A percentile compares a stretch with the other conserved stretches of the same genome.
Evolutionary conservation across 2,329 filamentous ascomycete species (phyloP).

Genomic region (Pyrenophora tritici-repentis): DNA sequence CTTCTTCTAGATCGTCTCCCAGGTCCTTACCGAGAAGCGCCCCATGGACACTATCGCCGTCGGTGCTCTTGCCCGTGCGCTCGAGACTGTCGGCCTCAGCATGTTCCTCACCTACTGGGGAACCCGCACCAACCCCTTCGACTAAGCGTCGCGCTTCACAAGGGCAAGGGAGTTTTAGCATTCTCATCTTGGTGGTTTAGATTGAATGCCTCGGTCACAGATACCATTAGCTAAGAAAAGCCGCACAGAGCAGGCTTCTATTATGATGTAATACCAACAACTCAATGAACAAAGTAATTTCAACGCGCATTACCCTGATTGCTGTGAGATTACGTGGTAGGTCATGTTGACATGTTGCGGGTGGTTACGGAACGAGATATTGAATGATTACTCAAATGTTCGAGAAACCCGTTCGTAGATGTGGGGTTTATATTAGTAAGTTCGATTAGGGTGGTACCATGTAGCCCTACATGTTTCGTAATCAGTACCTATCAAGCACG

Average conservation of each 20-base stretch:
- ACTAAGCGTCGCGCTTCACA: conserved; percentile 57
- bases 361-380: no score
- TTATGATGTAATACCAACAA: no score
- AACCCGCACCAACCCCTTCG: conserved; percentile 89
- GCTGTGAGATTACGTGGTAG: background rate
- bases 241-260: no score
- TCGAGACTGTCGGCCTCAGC: conserved; percentile 91
- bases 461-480: no score
- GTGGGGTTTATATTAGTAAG: no score
- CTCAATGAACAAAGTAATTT: background rate
- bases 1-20: conserved; percentile 72
- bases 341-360: no score
- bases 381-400: no score
- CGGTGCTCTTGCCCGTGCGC: conserved; percentile 78
- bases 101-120: conserved; percentile 98
- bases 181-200: conserved; percentile 33
- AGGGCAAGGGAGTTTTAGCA: conserved; percentile 27
- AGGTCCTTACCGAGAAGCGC: conserved; percentile 89
- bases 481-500: no score
- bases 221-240: no score
- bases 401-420: no score
- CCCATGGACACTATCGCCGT: conserved; percentile 89
- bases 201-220: conserved; percentile 23
- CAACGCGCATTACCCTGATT: background rate
- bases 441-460: no score